Evolutionary conservation across 2,329 filamentous ascomycete species (phyloP), one percentile per base, ranked within the genome.

Genomic region (Zymoseptoria passerinii): DNA sequence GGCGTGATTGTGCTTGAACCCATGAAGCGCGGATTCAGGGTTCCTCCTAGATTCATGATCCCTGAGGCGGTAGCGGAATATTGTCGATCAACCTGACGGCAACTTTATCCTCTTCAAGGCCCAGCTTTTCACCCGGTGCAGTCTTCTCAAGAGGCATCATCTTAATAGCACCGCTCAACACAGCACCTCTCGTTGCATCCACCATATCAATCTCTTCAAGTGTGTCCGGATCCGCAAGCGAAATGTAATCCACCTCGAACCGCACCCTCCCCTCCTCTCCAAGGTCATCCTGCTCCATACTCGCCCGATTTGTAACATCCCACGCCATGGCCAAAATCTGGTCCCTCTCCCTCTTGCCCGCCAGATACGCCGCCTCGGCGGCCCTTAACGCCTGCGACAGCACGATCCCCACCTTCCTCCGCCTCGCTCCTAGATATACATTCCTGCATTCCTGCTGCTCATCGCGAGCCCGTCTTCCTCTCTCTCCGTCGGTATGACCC

Each of bases 11-110:
- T 40, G 10, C 13, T 16, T 40, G 35, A 13, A 9, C 10, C 10
- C 0, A 16, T 1, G 1, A 13, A 16, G 35, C 10, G 35, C 35
- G 16, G 35, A 4, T 16, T 13, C 35, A 3, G 13, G 10, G 4
- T 3, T 40, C 4, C 23, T 23, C 23, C 9, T 28, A 2, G 13
- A 18, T n/a, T 52, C 50, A 20, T 23, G 23, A 23, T 1, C 1
- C 50, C 8, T 52, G 50, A n/a, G 61, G 57, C 9, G 48, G 19
- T 28, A 64, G 50, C 13, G 56, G 58, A 16, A 97, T 86, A 69
- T 99, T 99, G 71, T 99, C 94, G 72, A 99, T 96, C 73, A 99
- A 76, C 61, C 94, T 81, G 52, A 99, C 94, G 0, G 85, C 72
- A 16, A 89, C 89, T 1, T 87, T 86, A 3, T 84, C 86, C 57